Evolutionary conservation across 2,329 filamentous ascomycete species (phyloP).

Genomic region (Aureobasidium pullulans): DNA sequence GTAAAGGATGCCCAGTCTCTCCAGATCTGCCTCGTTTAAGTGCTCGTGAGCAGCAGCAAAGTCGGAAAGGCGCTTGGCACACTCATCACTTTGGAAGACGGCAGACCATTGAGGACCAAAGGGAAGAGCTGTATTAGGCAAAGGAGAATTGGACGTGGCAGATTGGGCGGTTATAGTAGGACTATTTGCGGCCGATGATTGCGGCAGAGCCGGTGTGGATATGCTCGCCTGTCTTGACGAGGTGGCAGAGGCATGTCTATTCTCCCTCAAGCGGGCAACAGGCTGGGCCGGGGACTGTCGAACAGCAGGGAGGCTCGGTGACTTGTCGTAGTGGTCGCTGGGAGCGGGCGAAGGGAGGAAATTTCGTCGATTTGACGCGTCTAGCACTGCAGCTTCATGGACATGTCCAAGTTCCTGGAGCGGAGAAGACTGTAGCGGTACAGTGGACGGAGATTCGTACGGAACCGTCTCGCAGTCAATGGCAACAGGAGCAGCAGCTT

Average conservation of each 20-base stretch:
- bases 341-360: slow-evolving; percentile 13
- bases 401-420: not conserved
- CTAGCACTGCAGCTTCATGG: not conserved
- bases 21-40: not conserved
- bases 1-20: not conserved
- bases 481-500: not conserved
- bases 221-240: not conserved
- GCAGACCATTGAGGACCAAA: not conserved
- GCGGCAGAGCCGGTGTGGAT: not conserved
- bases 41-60: not conserved
- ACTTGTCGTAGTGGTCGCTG: slow-evolving; percentile 6
- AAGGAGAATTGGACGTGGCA: not conserved
- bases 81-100: not conserved
- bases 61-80: not conserved
- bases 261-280: not conserved
- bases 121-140: not conserved
- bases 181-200: not conserved
- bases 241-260: not conserved
- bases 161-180: not conserved
- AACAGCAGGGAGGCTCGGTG: not conserved
- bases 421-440: not conserved
- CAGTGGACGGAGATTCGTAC: not conserved
- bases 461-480: not conserved
- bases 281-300: not conserved
- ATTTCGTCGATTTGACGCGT: not conserved